Percentiles rank a stretch among this genome's conserved stretches.
These are phyloP conservation scores for Blumeriella jaapii DNA, from an alignment of 2,329 filamentous ascomycete genomes.

Conservation along the genomic window DNA sequence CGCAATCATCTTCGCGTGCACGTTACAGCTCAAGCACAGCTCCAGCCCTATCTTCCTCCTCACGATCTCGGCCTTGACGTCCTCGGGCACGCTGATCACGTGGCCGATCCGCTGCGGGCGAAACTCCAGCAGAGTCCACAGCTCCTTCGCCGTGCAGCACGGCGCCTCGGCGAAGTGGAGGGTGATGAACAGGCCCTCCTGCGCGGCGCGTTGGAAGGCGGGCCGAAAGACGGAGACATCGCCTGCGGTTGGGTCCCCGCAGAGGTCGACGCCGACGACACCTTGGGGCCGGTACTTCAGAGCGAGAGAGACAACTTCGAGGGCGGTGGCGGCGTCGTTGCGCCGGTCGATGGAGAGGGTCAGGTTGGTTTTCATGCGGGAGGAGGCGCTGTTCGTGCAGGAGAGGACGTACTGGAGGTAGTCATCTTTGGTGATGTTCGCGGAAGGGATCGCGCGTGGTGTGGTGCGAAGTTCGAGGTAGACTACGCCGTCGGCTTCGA, in stretches of 20 bases:
- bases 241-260: conserved; percentile 59
- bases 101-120: conserved; percentile 61
- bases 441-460: conserved; percentile 48
- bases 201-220: conserved; percentile 46
- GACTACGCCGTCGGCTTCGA: conserved; percentile 57
- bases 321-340: conserved; percentile 44
- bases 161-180: conserved; percentile 68
- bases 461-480: conserved; percentile 77
- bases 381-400: conserved; percentile 42
- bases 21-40: conserved; percentile 71
- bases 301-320: conserved; percentile 54
- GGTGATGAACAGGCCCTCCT: conserved; percentile 48
- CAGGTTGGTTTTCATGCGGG: conserved; percentile 46
- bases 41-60: conserved; percentile 52
- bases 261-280: conserved; percentile 67
- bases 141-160: conserved; percentile 46
- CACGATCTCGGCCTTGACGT: conserved; percentile 44
- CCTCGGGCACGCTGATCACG: conserved; percentile 61
- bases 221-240: conserved; percentile 47
- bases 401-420: conserved; percentile 57
- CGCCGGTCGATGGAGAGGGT: conserved; percentile 67
- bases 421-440: conserved; percentile 39
- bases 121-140: conserved; percentile 53
- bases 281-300: conserved; percentile 38
- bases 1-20: conserved; percentile 60